phyloP scores from a whole-genome alignment of 169 alveolate species.

The Plasmodium sp. region DNA sequence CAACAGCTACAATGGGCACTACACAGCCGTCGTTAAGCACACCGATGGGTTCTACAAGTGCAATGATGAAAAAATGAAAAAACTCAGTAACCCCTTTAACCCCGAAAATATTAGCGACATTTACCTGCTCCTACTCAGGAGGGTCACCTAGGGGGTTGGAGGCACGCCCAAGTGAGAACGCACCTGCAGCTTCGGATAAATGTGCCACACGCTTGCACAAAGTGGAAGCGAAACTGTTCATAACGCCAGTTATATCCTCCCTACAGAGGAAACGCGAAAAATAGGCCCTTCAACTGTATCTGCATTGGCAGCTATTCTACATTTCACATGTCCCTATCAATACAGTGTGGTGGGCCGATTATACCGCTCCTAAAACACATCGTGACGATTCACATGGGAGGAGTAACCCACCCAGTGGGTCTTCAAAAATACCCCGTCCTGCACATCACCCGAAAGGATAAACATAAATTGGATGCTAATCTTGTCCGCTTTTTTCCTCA shows the following conservation, averaged over 20 bases:
- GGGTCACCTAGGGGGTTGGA: constrained; percentile 7
- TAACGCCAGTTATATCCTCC: not conserved
- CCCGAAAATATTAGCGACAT: constrained; percentile 62
- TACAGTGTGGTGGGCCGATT: not conserved
- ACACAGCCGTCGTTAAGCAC: constrained; percentile 56
- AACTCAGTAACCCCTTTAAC: constrained; percentile 33
- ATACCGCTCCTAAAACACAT: not conserved
- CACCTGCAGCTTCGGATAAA: not conserved
- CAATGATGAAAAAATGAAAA: constrained; percentile 67
- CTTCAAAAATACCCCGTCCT: not conserved
- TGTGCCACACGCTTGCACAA: not conserved
- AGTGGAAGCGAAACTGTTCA: not conserved
- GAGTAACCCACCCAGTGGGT: not conserved
- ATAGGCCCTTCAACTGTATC: not conserved
- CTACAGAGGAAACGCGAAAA: not conserved
- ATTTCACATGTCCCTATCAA: not conserved
- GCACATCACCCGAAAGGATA: not conserved
- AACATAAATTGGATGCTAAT: not conserved
- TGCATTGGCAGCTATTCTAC: not conserved
- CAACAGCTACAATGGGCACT: constrained; percentile 65
- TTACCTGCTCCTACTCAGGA: constrained; percentile 30
- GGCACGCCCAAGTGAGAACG: not conserved
- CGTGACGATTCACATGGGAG: not conserved
- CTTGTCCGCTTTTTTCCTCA: not conserved
- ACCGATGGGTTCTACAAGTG: constrained; percentile 69